Evolutionary conservation across 1,139 yeast genomes (phyloP).

Genomic region (Yamadazyma oceani): DNA sequence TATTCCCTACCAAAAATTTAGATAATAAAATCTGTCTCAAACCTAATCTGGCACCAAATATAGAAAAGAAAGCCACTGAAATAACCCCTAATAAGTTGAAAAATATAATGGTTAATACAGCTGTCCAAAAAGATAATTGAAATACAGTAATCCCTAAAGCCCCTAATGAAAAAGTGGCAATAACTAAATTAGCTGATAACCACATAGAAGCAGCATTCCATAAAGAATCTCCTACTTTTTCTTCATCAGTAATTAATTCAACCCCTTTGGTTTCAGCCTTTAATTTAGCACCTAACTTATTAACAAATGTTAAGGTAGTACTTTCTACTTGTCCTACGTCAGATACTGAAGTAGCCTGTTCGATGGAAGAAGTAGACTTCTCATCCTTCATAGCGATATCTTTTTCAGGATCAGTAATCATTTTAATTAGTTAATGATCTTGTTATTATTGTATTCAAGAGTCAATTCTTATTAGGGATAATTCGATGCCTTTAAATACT

Average conservation of each 20-base stretch:
- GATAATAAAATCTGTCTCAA: slow-evolving; percentile 85
- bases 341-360: not conserved
- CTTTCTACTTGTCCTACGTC: slow-evolving; percentile 7
- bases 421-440: not conserved
- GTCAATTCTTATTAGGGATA: no score
- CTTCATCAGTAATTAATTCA: slow-evolving; percentile 65
- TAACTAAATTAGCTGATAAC: slow-evolving; percentile 86
- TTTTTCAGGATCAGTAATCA: slow-evolving; percentile 8
- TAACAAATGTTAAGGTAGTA: slow-evolving; percentile 8
- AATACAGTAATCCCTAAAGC: slow-evolving; percentile 65
- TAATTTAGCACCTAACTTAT: slow-evolving; percentile 31
- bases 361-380: slow-evolving; percentile 2
- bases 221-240: slow-evolving; percentile 58
- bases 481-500: no score
- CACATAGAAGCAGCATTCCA: slow-evolving; percentile 83
- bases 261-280: slow-evolving; percentile 68
- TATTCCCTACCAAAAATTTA: slow-evolving; percentile 73
- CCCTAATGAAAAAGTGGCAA: slow-evolving; percentile 81
- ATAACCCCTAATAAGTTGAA: slow-evolving; percentile 70
- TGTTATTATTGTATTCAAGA: no score
- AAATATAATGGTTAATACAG: slow-evolving; percentile 60
- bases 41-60: slow-evolving; percentile 82
- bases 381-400: slow-evolving; percentile 3
- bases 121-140: slow-evolving; percentile 61
- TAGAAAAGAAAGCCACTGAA: slow-evolving; percentile 79